phyloP scores from a whole-genome alignment of 352 stramenopile genomes.

The Phytophthora meadii region DNA sequence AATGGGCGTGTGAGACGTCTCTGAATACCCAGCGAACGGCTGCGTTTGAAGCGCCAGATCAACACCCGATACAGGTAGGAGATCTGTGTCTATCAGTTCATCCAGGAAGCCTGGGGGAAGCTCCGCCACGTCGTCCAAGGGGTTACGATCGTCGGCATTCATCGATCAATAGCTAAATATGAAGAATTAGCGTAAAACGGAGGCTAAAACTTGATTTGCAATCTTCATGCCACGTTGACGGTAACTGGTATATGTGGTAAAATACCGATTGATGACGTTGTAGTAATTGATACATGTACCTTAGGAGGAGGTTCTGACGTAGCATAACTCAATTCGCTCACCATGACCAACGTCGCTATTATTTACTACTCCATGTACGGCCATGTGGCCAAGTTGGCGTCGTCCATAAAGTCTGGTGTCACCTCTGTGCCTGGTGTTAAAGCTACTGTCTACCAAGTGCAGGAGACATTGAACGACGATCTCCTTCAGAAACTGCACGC shows the following conservation, averaged over 20 bases:
- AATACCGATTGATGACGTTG: too few species aligned
- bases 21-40: constrained; percentile 5
- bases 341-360: constrained; percentile 73
- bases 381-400: constrained; percentile 75
- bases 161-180: neutral
- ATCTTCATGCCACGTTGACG: constrained; percentile 15
- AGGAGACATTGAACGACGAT: constrained; percentile 80
- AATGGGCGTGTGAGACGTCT: constrained; percentile 4
- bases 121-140: constrained; percentile 19
- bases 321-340: constrained; percentile 12
- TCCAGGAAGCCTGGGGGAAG: constrained; percentile 40
- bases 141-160: constrained; percentile 11
- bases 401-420: constrained; percentile 68
- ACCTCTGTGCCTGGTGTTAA: constrained; percentile 57
- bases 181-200: constrained; percentile 2
- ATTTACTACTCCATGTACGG: constrained; percentile 89
- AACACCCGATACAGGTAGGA: neutral
- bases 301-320: too few species aligned
- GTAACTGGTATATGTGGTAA: neutral
- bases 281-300: too few species aligned
- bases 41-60: neutral
- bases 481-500: constrained; percentile 77
- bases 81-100: constrained; percentile 31
- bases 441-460: constrained; percentile 68
- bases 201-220: neutral